Evolutionary conservation across 1,284 basidiomycete genomes (phyloP).

Genomic region (Peniophora sp.): DNA sequence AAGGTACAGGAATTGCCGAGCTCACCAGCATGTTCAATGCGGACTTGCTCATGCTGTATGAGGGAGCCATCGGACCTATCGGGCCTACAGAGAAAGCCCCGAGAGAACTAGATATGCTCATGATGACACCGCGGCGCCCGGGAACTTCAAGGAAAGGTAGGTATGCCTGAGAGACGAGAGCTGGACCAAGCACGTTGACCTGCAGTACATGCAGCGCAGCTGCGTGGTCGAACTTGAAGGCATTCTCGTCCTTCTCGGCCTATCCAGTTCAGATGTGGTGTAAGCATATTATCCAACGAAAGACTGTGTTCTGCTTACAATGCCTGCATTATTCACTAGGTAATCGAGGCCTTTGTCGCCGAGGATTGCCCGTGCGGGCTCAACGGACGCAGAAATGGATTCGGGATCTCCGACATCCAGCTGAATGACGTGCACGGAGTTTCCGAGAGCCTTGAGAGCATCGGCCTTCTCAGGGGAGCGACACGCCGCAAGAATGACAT

Average conservation of each 20-base stretch:
- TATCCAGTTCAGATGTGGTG: not conserved
- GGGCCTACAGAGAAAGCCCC: slow-evolving; percentile 9
- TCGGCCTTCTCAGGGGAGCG: slow-evolving; percentile 15
- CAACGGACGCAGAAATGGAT: slow-evolving; percentile 15
- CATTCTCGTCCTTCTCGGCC: not conserved
- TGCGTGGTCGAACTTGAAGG: not conserved
- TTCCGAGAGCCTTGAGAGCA: slow-evolving; percentile 11
- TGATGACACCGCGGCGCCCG: slow-evolving; percentile 13
- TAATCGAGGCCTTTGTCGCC: slow-evolving; percentile 18
- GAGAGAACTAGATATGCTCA: slow-evolving; percentile 16
- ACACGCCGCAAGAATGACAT: slow-evolving; percentile 22
- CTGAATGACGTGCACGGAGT: slow-evolving; percentile 16
- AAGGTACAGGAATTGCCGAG: not conserved
- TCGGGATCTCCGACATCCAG: slow-evolving; percentile 19
- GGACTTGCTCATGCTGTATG: slow-evolving; percentile 8
- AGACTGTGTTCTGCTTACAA: slow-evolving; percentile 13
- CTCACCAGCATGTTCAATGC: slow-evolving; percentile 10
- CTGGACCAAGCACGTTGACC: slow-evolving; percentile 19
- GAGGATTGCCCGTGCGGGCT: slow-evolving; percentile 13
- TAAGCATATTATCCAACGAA: not conserved
- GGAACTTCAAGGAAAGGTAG: slow-evolving; percentile 17
- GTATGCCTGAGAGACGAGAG: slow-evolving; percentile 17
- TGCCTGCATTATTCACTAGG: slow-evolving; percentile 22
- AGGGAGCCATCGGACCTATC: slow-evolving; percentile 8
- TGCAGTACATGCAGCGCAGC: slow-evolving; percentile 9